A percentile compares a stretch with the other conserved stretches of the same genome.
Evolutionary conservation across 257 asterid genomes (phyloP).

Genomic region (Nicotiana paniculata): DNA sequence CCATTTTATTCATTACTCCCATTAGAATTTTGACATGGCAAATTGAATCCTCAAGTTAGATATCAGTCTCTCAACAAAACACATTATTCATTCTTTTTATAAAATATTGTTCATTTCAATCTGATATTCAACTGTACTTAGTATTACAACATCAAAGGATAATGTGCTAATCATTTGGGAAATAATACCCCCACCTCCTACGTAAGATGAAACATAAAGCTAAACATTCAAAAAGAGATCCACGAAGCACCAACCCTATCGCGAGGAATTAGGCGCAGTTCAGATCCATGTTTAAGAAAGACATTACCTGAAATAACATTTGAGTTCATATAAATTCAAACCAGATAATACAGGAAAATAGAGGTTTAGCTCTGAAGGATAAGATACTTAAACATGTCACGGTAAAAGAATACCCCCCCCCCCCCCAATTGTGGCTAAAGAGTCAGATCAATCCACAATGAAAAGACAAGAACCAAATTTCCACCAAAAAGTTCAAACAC

Average conservation of each 20-base stretch:
- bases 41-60: neutral
- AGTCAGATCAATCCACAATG: neutral
- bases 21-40: neutral
- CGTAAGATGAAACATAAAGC: neutral
- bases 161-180: neutral
- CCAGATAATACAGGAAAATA: neutral
- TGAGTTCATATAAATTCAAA: neutral
- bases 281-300: conserved; percentile 87
- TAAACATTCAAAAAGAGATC: neutral
- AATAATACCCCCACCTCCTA: neutral
- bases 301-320: conserved; percentile 56
- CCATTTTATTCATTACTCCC: neutral
- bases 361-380: neutral
- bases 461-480: neutral
- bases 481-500: neutral
- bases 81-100: neutral
- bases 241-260: conserved; percentile 68
- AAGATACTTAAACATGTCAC: neutral
- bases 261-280: conserved; percentile 79
- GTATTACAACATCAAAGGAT: neutral
- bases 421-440: neutral
- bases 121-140: neutral
- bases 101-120: neutral
- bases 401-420: neutral
- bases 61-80: neutral